Evolutionary conservation across 1,139 yeast genomes (phyloP), one percentile per base, ranked within the genome.

Genomic region (Hyphopichia pseudoburtonii): DNA sequence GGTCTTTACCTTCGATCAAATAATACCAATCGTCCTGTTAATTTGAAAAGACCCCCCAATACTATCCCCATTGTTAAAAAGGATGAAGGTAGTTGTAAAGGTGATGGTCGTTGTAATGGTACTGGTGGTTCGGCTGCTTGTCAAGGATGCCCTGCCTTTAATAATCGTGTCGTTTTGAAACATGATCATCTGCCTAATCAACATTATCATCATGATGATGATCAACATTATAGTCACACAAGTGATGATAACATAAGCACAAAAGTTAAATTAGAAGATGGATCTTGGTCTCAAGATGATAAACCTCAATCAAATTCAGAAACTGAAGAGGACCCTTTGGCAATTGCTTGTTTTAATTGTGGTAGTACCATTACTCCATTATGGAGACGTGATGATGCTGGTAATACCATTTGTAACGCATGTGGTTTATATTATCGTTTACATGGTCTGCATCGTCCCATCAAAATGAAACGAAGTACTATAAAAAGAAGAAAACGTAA

Each of bases 371-470:
- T 86, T 45, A 87, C 96, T 0, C 95, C 96, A 1, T 66, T 87
- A 12, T 87, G 96, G 96, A 71, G 96, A 52, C 67, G 95, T 47
- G 90, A 86, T 51, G 88, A 82, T 42, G 73, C 71, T 5, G 95
- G 95, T 1, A 80, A 83, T 47, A 82, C 92, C 25, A 85, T 86
- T 26, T 87, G 96, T 66, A 87, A 87, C 54, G 95, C 95, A 1
- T 86, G 96, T 63, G 96, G 95, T 1, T 66, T 87, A 29, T 87
- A 87, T 58, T 83, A 78, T 57, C 68, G 84, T 41, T 73, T 87
- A 32, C 95, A 86, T 53, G 92, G 92, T 1, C 70, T 73, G 30
- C 90, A 84, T 51, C 70, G 96, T 34, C 96, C 96, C 2, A 80
- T 81, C 14, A 78, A 78, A 42, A 76, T 86, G 86, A 84, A 84